Base-by-base conservation (phyloP, 768 basidiomycete genomes). In the Lanmaoa pseudosensibilis region DNA sequence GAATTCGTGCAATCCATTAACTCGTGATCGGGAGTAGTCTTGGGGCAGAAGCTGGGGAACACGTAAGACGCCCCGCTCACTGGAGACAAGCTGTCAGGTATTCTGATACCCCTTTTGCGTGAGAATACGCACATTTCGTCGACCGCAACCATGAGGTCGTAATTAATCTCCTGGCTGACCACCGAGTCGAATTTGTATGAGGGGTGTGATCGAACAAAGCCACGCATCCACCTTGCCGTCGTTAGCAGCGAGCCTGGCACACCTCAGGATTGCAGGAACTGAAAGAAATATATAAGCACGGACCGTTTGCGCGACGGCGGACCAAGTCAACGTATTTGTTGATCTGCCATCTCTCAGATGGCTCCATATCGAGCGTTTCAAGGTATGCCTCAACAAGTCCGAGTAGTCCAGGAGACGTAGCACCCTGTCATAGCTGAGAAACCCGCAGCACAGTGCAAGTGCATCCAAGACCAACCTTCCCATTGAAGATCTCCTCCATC, bases 181-280 rank as follows among this genome's bases (percentile, higher is more conserved):
- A 90, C 88, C n/a, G 94, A 96, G 74, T 99, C 94, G 48, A 84
- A 81, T 71, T 89, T 87, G 76, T 99, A 99, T n/a, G 77, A 81
- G 9, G 95, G 92, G 71, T 99, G 97, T 2, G 86, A 81, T 25
- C 86, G 84, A 41, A 99, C 90, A 73, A 98, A 98, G 46, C 89
- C 81, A 36, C 97, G 83, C 54, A 97, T 94, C 94, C 94, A 99
- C 4, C 86, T 84, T 12, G 97, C 97, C 8, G 92, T 84, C 0
- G 97, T 98, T 69, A 84, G 70, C 25, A 98, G 77, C 7, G 86
- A 79, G 21, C 93, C 94, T 94, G 54, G 50, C 49, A 50, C 15
- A 33, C 8, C 34, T 51, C 43, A 57, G 54, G 21, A 50, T 50
- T 48, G 41, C 34, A 49, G 19, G 44, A 54, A 39, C 27, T 15